Evolutionary conservation across 768 basidiomycete genomes (phyloP).

Genomic region (Chalciporus chontae): DNA sequence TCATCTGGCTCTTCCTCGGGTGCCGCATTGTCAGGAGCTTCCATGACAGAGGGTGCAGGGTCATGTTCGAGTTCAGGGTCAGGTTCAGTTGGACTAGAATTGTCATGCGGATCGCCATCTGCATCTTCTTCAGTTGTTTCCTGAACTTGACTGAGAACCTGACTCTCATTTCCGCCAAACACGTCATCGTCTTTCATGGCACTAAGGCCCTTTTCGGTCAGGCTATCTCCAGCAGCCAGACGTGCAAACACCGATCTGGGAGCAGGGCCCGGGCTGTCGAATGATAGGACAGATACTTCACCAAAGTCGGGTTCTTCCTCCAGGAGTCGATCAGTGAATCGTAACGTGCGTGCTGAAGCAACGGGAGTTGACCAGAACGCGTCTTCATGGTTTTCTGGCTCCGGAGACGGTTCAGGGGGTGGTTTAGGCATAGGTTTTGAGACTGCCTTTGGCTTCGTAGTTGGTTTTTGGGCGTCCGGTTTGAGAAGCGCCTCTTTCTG

Average conservation of each 20-base stretch:
- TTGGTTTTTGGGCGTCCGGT: conserved; percentile 16
- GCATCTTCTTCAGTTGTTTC: conserved; percentile 1
- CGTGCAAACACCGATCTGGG: conserved; percentile 29
- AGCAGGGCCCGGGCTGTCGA: conserved; percentile 42
- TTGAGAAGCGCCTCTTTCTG: conserved; percentile 30
- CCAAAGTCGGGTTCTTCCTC: conserved; percentile 62
- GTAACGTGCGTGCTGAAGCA: conserved; percentile 51
- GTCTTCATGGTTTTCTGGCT: conserved; percentile 44
- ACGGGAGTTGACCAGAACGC: conserved; percentile 63
- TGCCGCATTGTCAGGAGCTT: not conserved
- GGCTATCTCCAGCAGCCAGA: conserved; percentile 12
- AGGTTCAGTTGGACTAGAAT: conserved; percentile 10
- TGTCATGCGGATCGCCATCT: conserved; percentile 8
- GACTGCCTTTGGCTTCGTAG: conserved; percentile 8
- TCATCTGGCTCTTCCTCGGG: conserved; percentile 22
- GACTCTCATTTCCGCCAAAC: conserved; percentile 6
- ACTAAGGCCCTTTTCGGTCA: conserved; percentile 5
- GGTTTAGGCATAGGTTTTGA: conserved; percentile 12
- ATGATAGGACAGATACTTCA: conserved; percentile 44
- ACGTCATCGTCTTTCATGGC: conserved; percentile 4
- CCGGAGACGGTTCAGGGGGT: conserved; percentile 17
- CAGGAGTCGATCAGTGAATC: conserved; percentile 59
- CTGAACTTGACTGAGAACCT: not conserved
- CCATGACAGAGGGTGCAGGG: conserved; percentile 1
- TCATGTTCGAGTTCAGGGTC: conserved; percentile 7